phyloP scores from a whole-genome alignment of 2,329 filamentous ascomycete genomes.

The Aaosphaeria arxii region DNA sequence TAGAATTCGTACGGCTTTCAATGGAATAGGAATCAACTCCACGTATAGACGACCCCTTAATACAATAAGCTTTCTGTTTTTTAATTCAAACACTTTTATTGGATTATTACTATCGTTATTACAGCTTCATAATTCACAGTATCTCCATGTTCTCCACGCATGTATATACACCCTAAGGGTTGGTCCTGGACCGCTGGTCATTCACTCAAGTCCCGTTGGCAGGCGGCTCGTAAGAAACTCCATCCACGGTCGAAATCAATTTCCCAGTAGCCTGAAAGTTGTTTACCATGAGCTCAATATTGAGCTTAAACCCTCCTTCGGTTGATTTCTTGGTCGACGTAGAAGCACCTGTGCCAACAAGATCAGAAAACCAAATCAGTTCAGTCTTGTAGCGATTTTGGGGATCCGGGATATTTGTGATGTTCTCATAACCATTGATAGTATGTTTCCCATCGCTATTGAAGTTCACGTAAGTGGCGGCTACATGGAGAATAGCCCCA shows the following conservation, averaged over 20 bases:
- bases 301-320: constrained; percentile 36
- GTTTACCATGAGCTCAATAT: constrained; percentile 36
- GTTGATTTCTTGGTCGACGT: constrained; percentile 38
- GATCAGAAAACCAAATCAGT: constrained; percentile 38
- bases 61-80: too few relatives aligned
- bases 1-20: too few relatives aligned
- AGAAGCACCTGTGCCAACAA: constrained; percentile 26
- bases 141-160: too few relatives aligned
- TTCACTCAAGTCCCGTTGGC: too few relatives aligned
- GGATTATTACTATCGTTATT: too few relatives aligned
- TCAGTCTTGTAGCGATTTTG: too few relatives aligned
- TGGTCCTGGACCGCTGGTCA: too few relatives aligned
- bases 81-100: too few relatives aligned
- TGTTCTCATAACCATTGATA: constrained; percentile 32
- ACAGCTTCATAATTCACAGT: too few relatives aligned
- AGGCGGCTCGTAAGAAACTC: constrained; percentile 36
- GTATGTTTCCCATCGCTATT: constrained; percentile 34
- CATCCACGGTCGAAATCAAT: constrained; percentile 36
- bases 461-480: constrained; percentile 33
- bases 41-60: too few relatives aligned
- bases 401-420: constrained; percentile 12
- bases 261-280: constrained; percentile 41
- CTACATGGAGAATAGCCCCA: constrained; percentile 12
- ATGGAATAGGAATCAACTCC: too few relatives aligned
- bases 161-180: too few relatives aligned